phyloP scores from a whole-genome alignment of 495 filamentous ascomycete genomes.

The Aspergillus conjunctus region DNA sequence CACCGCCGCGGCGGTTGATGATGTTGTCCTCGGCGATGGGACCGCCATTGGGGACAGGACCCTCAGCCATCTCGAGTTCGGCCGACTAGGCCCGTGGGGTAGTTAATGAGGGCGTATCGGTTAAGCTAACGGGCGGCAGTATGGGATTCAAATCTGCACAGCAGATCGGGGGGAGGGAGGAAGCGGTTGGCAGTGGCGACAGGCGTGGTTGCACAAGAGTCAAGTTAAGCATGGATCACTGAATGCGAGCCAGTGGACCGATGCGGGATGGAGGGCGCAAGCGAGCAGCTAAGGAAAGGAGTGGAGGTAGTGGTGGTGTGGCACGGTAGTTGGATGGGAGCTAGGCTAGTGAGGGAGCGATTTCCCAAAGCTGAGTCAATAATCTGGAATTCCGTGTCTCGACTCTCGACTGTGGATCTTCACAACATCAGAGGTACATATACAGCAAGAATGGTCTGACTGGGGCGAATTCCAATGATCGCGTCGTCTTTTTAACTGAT shows the following conservation, averaged over 20 bases:
- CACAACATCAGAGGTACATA: neutral
- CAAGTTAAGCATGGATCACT: slow-evolving; percentile 41
- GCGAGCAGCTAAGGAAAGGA: slow-evolving; percentile 33
- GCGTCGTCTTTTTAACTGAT: slow-evolving; percentile 10
- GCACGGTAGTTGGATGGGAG: slow-evolving; percentile 19
- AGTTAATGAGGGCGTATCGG: neutral
- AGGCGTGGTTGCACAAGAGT: slow-evolving; percentile 34
- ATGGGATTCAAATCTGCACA: slow-evolving; percentile 41
- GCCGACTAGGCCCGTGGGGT: slow-evolving; percentile 25
- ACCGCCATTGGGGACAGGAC: slow-evolving; percentile 48
- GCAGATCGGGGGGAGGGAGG: slow-evolving; percentile 34
- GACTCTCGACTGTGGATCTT: slow-evolving; percentile 12
- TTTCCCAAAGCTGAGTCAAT: slow-evolving; percentile 15
- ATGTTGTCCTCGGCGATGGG: slow-evolving; percentile 82
- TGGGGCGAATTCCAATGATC: neutral
- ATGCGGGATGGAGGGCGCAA: slow-evolving; percentile 83
- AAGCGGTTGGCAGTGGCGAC: slow-evolving; percentile 27
- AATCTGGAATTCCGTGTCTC: slow-evolving; percentile 9
- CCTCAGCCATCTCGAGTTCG: slow-evolving; percentile 41
- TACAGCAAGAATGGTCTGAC: neutral
- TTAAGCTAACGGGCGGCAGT: slow-evolving; percentile 9
- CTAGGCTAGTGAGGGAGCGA: slow-evolving; percentile 15
- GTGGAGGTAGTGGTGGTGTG: slow-evolving; percentile 28
- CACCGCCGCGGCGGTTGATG: slow-evolving; percentile 91
- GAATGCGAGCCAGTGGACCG: slow-evolving; percentile 59